Percentiles rank a stretch among this genome's conserved stretches.
phyloP scores from a whole-genome alignment of 1,284 basidiomycete genomes.

The Puccinia novopanici region DNA sequence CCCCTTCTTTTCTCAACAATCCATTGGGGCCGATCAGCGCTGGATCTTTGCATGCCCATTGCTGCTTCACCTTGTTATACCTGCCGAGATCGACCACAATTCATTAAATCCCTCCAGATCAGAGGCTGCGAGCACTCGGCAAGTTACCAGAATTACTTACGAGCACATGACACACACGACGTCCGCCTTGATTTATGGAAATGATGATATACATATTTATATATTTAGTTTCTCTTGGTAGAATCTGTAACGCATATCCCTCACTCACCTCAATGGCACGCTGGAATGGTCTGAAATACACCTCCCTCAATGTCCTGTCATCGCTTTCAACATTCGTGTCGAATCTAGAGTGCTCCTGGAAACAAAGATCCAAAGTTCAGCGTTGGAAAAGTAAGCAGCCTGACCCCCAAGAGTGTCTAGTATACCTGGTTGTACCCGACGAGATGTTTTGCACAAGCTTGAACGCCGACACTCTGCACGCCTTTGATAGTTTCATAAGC shows the following conservation, averaged over 20 bases:
- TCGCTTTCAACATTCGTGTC: slow-evolving; percentile 13
- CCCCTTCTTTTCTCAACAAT: slow-evolving; percentile 57
- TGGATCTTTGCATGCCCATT: slow-evolving; percentile 55
- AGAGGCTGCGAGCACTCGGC: not conserved
- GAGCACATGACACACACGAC: slow-evolving; percentile 39
- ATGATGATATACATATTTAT: not conserved
- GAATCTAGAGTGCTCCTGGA: slow-evolving; percentile 28
- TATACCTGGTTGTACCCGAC: slow-evolving; percentile 58
- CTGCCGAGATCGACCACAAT: slow-evolving; percentile 2
- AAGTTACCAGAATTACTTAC: not conserved
- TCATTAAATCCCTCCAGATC: not conserved
- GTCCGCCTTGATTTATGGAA: not conserved
- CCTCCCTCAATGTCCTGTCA: slow-evolving; percentile 22
- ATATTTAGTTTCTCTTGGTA: not conserved
- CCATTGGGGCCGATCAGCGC: slow-evolving; percentile 54
- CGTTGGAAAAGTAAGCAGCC: not conserved
- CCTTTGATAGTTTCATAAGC: slow-evolving; percentile 55
- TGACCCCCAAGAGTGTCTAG: slow-evolving; percentile 45
- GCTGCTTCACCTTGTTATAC: slow-evolving; percentile 57
- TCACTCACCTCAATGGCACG: slow-evolving; percentile 10
- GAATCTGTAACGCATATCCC: not conserved
- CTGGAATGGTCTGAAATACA: slow-evolving; percentile 20
- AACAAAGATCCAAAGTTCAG: not conserved
- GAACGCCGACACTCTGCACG: slow-evolving; percentile 55
- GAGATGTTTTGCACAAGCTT: slow-evolving; percentile 57